phyloP scores from a whole-genome alignment of 495 filamentous ascomycete genomes.

The Talaromyces borbonicus region DNA sequence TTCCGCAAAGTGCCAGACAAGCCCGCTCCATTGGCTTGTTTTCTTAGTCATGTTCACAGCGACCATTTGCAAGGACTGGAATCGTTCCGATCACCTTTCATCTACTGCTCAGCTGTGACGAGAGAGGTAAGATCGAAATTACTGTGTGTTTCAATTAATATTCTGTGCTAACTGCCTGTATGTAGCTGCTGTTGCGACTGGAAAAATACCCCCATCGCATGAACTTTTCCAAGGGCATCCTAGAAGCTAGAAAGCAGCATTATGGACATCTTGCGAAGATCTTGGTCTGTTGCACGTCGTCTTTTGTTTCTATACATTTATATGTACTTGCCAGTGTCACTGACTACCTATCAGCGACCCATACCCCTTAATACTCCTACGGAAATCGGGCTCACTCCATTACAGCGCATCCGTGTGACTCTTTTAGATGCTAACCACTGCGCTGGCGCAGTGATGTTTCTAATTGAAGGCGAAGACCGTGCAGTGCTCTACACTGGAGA shows the following conservation, averaged over 20 bases:
- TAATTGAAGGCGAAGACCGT: constrained; percentile 68
- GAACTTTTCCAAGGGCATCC: constrained; percentile 67
- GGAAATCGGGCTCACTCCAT: constrained; percentile 60
- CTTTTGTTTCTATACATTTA: background rate
- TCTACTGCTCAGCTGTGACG: constrained; percentile 85
- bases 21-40: constrained; percentile 67
- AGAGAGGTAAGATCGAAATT: constrained; percentile 58
- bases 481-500: constrained; percentile 90
- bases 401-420: constrained; percentile 62
- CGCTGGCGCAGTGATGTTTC: constrained; percentile 86
- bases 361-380: constrained; percentile 80
- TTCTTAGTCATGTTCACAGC: constrained; percentile 88
- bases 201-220: constrained; percentile 70
- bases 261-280: constrained; percentile 69
- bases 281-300: constrained; percentile 36
- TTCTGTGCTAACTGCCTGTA: constrained; percentile 5
- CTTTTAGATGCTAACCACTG: constrained; percentile 92
- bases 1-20: constrained; percentile 52
- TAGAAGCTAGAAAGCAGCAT: constrained; percentile 56
- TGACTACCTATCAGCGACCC: constrained; percentile 45
- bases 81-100: constrained; percentile 61
- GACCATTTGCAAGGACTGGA: constrained; percentile 85
- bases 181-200: constrained; percentile 55
- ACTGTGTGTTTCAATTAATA: background rate
- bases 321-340: background rate